Conservation (phyloP, 495 filamentous ascomycete genomes). For the Geoglossum glabrum region DNA sequence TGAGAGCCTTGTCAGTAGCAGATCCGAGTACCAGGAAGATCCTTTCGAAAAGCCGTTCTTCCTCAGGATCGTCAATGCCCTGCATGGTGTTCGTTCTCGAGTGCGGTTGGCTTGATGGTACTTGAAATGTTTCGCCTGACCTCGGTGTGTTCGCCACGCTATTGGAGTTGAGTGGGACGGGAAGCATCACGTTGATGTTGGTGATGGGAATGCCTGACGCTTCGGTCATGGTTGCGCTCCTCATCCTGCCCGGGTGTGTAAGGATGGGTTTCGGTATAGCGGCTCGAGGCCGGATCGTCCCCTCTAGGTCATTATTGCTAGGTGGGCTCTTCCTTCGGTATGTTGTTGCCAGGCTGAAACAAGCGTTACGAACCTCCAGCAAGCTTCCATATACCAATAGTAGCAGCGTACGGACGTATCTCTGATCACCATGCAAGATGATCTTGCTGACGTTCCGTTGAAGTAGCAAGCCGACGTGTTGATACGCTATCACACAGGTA, state of each 20-base stretch:
- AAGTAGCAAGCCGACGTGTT: constrained; percentile 49
- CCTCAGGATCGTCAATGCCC: constrained; percentile 42
- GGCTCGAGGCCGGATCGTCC: constrained; percentile 1
- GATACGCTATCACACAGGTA: constrained; percentile 57
- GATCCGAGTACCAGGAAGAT: constrained; percentile 53
- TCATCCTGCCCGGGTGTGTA: constrained; percentile 9
- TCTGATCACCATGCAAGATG: constrained; percentile 47
- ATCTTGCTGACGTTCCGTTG: constrained; percentile 49
- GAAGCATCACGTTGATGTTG: constrained; percentile 1
- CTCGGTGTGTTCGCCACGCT: constrained; percentile 43
- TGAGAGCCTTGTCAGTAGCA: constrained; percentile 45
- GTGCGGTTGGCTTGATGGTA: constrained; percentile 21
- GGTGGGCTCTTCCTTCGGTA: neutral
- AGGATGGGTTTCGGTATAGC: neutral
- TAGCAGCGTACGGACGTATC: constrained; percentile 64
- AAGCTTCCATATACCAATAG: constrained; percentile 63
- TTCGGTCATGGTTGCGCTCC: constrained; percentile 13
- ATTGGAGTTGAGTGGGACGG: constrained; percentile 16
- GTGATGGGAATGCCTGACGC: constrained; percentile 21
- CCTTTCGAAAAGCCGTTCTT: constrained; percentile 59
- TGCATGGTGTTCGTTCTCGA: constrained; percentile 31
- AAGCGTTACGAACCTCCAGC: constrained; percentile 45
- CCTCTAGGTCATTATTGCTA: neutral
- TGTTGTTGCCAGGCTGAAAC: constrained; percentile 7
- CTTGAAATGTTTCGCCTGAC: constrained; percentile 59